These are phyloP conservation scores for Sorghum bicolor DNA, from an alignment of 176 grass and related monocot genomes.

Conservation along the genomic window Sorghum_bicolor_NCBIv3 NC_012872.2:68196001-68196500, in stretches of 20 bases:
- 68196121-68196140: background rate
- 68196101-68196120: conserved; percentile 18
- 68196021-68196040: conserved; percentile 18
- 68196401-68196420: background rate
- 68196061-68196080: background rate
- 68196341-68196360: conserved; percentile 9
- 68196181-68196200: background rate
- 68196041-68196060: background rate
- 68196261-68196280: conserved; percentile 1
- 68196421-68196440: background rate
- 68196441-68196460: conserved; percentile 52
- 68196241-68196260: background rate
- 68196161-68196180: background rate
- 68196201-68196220: background rate
- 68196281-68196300: conserved; percentile 18
- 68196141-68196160: background rate
- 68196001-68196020: conserved; percentile 33
- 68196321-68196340: background rate
- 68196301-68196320: conserved; percentile 29
- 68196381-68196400: conserved; percentile 6
- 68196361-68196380: conserved; percentile 36
- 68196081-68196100: background rate
- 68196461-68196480: conserved; percentile 37
- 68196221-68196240: background rate
- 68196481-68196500: conserved; percentile 55